phyloP scores from a whole-genome alignment of 805 yeast genomes.

The Barnettozyma sp. region DNA sequence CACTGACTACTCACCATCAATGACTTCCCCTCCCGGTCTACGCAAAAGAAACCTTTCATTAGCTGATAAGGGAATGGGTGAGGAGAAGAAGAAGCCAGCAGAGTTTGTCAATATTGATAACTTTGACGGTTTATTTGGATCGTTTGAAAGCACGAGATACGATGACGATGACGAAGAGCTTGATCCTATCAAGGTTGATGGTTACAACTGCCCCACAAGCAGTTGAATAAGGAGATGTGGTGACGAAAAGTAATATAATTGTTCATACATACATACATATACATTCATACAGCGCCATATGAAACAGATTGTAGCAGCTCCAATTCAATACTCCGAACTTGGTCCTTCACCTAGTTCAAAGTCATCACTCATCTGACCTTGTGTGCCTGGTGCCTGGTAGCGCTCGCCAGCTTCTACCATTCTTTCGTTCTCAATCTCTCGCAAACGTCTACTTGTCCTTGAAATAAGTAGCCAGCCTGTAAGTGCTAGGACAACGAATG shows the following conservation, averaged over 20 bases:
- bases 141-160: slow-evolving; percentile 1
- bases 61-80: background rate
- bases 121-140: slow-evolving; percentile 19
- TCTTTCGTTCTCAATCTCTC: slow-evolving; percentile 25
- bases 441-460: slow-evolving; percentile 36
- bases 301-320: too few species aligned
- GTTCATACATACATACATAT: background rate
- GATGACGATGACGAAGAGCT: slow-evolving; percentile 6
- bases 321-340: too few species aligned
- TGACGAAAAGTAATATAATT: background rate
- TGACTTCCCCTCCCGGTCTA: background rate
- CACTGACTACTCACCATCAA: background rate
- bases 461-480: slow-evolving; percentile 66
- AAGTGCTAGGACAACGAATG: slow-evolving; percentile 44
- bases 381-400: background rate
- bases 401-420: slow-evolving; percentile 9
- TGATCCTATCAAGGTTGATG: slow-evolving; percentile 21
- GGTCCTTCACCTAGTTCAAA: slow-evolving; percentile 12
- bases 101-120: slow-evolving; percentile 17
- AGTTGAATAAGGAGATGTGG: slow-evolving; percentile 1
- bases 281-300: too few species aligned
- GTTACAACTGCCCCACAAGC: background rate
- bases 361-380: slow-evolving; percentile 9
- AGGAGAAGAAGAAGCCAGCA: background rate
- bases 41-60: slow-evolving; percentile 1